Evolutionary conservation across 768 basidiomycete genomes (phyloP).

Genomic region (Boletus subcaerulescens): DNA sequence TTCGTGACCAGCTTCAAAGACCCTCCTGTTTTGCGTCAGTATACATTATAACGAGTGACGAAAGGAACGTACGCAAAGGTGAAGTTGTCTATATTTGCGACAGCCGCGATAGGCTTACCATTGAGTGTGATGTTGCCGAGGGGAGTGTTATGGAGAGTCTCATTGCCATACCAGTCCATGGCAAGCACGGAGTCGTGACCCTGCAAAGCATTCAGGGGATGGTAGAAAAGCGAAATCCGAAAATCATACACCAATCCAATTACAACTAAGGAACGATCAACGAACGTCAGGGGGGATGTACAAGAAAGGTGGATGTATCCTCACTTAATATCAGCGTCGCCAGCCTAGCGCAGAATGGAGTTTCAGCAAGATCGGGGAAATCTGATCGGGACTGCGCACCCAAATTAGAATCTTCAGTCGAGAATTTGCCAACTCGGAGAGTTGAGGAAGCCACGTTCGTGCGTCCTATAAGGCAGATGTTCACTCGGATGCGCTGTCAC

Average conservation of each 20-base stretch:
- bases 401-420: constrained; percentile 39
- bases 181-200: constrained; percentile 36
- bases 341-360: constrained; percentile 15
- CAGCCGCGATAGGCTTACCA: constrained; percentile 50
- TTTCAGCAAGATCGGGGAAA: neutral
- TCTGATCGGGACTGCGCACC: constrained; percentile 23
- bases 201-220: constrained; percentile 14
- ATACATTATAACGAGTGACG: neutral
- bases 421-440: constrained; percentile 36
- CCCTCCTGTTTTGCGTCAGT: constrained; percentile 38
- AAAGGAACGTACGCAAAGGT: constrained; percentile 56
- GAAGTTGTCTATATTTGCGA: constrained; percentile 65
- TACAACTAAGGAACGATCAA: constrained; percentile 7
- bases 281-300: constrained; percentile 2
- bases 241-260: constrained; percentile 35
- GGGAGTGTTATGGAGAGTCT: constrained; percentile 37
- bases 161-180: constrained; percentile 48
- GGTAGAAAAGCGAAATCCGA: neutral
- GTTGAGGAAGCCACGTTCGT: constrained; percentile 36
- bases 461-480: constrained; percentile 25
- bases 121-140: constrained; percentile 56
- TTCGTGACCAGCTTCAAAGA: constrained; percentile 59
- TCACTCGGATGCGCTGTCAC: no score
- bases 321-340: constrained; percentile 28
- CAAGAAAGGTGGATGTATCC: neutral